A percentile compares a stretch with the other conserved stretches of the same genome.
phyloP scores from a whole-genome alignment of 306 rosid genomes.

The Begonia loranthoides region DNA sequence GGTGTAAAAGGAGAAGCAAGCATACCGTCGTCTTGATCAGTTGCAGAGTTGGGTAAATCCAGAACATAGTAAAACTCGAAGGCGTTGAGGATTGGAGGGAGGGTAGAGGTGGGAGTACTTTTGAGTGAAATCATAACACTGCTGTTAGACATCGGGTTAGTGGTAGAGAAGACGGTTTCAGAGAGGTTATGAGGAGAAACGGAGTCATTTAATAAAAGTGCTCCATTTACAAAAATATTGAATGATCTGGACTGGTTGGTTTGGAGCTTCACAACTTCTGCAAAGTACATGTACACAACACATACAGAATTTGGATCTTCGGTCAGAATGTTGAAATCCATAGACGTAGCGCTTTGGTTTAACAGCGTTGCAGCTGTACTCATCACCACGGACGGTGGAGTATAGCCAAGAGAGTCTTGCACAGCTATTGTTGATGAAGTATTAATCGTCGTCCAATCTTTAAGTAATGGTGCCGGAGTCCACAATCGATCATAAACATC shows the following conservation, averaged over 20 bases:
- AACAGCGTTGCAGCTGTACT: slow-evolving; percentile 2
- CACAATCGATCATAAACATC: background rate
- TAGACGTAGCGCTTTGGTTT: too few relatives aligned
- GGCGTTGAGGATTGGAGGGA: slow-evolving; percentile 34
- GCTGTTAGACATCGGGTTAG: background rate
- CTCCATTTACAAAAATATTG: slow-evolving; percentile 20
- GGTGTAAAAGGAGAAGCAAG: background rate
- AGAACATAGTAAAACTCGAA: slow-evolving; percentile 24
- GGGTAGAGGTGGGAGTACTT: slow-evolving; percentile 19
- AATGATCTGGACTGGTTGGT: slow-evolving; percentile 21
- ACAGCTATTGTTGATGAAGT: background rate
- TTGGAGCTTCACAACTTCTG: slow-evolving; percentile 16
- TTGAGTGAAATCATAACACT: slow-evolving; percentile 3
- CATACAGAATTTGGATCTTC: too few relatives aligned
- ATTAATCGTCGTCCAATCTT: background rate
- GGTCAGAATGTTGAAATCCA: background rate
- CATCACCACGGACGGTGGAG: background rate
- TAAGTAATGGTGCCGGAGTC: rapidly evolving
- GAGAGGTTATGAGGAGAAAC: slow-evolving; percentile 1
- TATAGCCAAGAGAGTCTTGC: background rate
- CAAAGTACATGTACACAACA: slow-evolving; percentile 23
- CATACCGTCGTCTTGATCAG: slow-evolving; percentile 26
- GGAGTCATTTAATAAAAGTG: background rate
- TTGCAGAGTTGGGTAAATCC: slow-evolving; percentile 11
- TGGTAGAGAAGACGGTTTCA: background rate